Percentiles rank a stretch among this genome's conserved stretches.
Evolutionary conservation across 2,329 filamentous ascomycete species (phyloP).

Genomic region (Colletotrichum acutatum): DNA sequence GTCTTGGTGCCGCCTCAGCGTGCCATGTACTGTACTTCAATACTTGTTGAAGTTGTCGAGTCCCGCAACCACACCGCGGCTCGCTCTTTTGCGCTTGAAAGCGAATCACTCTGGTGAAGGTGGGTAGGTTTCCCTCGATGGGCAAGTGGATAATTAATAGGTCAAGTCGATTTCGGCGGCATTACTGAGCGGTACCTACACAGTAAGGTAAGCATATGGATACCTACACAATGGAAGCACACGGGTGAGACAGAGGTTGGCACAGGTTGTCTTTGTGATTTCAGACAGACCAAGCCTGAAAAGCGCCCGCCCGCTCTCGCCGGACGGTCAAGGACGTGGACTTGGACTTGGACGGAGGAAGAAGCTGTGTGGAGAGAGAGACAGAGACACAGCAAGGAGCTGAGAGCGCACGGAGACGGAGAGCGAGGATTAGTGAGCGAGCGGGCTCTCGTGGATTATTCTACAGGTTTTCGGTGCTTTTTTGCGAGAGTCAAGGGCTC

Average conservation of each 20-base stretch:
- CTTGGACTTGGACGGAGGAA: background rate
- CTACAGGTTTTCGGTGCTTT: conserved; percentile 11
- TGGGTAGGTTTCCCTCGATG: conserved; percentile 31
- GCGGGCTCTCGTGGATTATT: conserved; percentile 11
- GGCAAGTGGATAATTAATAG: conserved; percentile 26
- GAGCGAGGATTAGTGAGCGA: background rate
- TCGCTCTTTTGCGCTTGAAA: conserved; percentile 29
- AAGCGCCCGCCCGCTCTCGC: background rate
- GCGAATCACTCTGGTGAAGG: conserved; percentile 24
- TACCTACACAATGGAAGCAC: background rate
- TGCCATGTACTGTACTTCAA: conserved; percentile 22
- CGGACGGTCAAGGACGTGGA: background rate
- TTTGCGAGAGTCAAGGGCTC: background rate
- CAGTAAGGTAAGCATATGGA: too few species aligned
- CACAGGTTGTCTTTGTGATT: conserved; percentile 1
- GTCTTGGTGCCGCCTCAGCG: conserved; percentile 9
- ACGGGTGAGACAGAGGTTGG: background rate
- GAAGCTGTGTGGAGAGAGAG: background rate
- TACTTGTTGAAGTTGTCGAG: conserved; percentile 17
- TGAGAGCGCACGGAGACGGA: conserved; percentile 5
- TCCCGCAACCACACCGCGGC: conserved; percentile 22
- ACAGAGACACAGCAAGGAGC: background rate
- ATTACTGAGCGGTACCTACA: background rate
- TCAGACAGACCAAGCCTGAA: background rate
- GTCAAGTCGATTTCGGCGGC: background rate